Evolutionary conservation across 2,329 filamentous ascomycete species (phyloP), one percentile per base, ranked within the genome.

Genomic region (Stagonosporopsis chrysanthemi): DNA sequence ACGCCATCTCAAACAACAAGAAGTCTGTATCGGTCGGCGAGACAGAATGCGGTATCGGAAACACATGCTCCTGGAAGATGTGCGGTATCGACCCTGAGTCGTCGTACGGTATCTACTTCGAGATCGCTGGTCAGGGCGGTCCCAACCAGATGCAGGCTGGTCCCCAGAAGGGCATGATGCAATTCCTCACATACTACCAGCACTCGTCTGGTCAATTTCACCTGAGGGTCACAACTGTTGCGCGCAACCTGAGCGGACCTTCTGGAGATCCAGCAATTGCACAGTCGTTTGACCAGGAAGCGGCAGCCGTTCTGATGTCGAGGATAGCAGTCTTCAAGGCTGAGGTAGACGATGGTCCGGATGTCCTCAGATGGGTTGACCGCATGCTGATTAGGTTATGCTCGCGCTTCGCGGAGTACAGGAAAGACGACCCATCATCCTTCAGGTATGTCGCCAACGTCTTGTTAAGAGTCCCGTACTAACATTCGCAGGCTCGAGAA

Each of bases 1-100:
- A 99, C 76, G 95, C 94, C 0, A 89, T 99, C 43, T 98, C 94
- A 2, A 82, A 97, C 67, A 98, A 98, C 83, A 99, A 98, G 81
- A 99, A 99, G 75, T 98, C 95, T 0, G 90, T 90, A 8, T 97
- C 92, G 1, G 95, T 99, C 12, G 95, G 95, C 50, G 95, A 99
- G 81, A 98, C 95, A 0, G 95, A 99, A 76, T 97, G 94, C 70
- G 95, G 95, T 71, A 97, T 99, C 68, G 95, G 95, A 64, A 98
- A 98, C 75, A 99, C 95, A 0, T 98, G 94, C 78, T 94, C 93
- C 3, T 99, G 95, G 95, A 99, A 99, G 80, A 97, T 99, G 94
- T 98, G 95, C 71, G 93, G 92, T 66, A 97, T 99, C 66, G 93
- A 98, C 69, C 95, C 95, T 11, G 90, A 88, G 52, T 88, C 95